Base-by-base conservation (phyloP, 2,329 filamentous ascomycete genomes). In the Thielaviopsis musarum region DNA sequence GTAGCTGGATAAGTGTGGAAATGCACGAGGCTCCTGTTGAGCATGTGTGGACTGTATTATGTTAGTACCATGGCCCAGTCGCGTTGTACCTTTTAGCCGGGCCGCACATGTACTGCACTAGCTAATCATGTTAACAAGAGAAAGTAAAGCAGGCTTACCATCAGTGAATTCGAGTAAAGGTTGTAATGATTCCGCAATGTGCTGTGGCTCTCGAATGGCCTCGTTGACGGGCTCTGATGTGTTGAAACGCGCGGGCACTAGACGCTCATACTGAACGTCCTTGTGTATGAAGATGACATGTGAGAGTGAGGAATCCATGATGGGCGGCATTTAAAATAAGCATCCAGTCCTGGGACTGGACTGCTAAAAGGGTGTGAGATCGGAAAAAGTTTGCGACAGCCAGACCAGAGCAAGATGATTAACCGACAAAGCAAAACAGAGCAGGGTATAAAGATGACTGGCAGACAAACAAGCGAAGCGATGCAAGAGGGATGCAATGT, bases 221-320 rank as follows among this genome's bases (percentile, higher is more conserved):
- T 64, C 62, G 21, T 61, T 59, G 58, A 61, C 59, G 52, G 65
- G 63, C 48, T 64, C 64, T 49, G 65, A 64, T 45, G 64, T 62
- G 48, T 65, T 61, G 54, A 56, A 62, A 21, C 54, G 58, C 64
- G 70, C 64, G 52, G 64, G 67, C 49, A 79, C 68, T 56, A 74
- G 66, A 60, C 75, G 71, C 65, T 79, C 74, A 62, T 74, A 69
- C 64, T 70, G 71, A 63, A 79, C 74, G 62, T 73, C 71, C 66
- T 77, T 77, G 70, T 81, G 77, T 65, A 82, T 78, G 65, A 82
- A 83, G 63, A 83, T 77, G 64, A 82, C 74, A 68, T 81, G 77
- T 68, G 78, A 81, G 61, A 72, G 71, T 66, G 76, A 73, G 67
- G 73, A 74, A 69, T 82, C 79, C 79, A 82, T 82, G 68, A 70